phyloP scores from a whole-genome alignment of 2,329 filamentous ascomycete species.

The Simplicillium sp. region DNA sequence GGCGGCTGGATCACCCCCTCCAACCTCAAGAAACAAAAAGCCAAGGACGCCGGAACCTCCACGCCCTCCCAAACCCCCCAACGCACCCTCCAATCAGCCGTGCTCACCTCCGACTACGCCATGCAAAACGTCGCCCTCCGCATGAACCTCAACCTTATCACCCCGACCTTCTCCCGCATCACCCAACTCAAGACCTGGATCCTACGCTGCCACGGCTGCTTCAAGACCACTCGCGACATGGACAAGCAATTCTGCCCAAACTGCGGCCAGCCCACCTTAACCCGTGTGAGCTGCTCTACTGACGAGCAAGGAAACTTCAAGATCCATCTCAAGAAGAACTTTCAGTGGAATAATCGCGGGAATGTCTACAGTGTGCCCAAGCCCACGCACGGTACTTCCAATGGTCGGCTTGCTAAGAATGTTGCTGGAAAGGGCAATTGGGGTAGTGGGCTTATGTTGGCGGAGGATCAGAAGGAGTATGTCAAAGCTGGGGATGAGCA shows the following conservation, averaged over 20 bases:
- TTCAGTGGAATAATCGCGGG: constrained; percentile 90
- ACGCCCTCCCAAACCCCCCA: constrained; percentile 40
- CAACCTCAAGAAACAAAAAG: constrained; percentile 80
- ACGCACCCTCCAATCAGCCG: constrained; percentile 72
- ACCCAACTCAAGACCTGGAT: constrained; percentile 81
- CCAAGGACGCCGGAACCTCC: constrained; percentile 45
- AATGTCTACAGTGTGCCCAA: constrained; percentile 92
- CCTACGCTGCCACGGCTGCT: constrained; percentile 89
- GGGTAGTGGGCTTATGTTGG: constrained; percentile 73
- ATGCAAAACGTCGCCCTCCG: constrained; percentile 96
- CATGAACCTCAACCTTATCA: constrained; percentile 87
- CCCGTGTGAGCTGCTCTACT: constrained; percentile 77
- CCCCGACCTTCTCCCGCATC: constrained; percentile 69
- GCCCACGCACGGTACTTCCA: constrained; percentile 70
- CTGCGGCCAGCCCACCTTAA: constrained; percentile 82
- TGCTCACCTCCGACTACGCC: constrained; percentile 89
- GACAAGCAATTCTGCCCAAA: constrained; percentile 83
- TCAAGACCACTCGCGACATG: constrained; percentile 75
- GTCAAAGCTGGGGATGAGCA: constrained; percentile 52
- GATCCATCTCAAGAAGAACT: constrained; percentile 85
- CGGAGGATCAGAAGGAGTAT: constrained; percentile 96
- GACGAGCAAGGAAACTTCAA: constrained; percentile 71
- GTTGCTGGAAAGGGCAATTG: constrained; percentile 80
- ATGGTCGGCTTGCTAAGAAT: constrained; percentile 58
- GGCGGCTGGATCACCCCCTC: constrained; percentile 92